These are phyloP conservation scores for Prototheca wickerhamii DNA, from an alignment of 163 green algal genomes.

Conservation along the genomic window DNA sequence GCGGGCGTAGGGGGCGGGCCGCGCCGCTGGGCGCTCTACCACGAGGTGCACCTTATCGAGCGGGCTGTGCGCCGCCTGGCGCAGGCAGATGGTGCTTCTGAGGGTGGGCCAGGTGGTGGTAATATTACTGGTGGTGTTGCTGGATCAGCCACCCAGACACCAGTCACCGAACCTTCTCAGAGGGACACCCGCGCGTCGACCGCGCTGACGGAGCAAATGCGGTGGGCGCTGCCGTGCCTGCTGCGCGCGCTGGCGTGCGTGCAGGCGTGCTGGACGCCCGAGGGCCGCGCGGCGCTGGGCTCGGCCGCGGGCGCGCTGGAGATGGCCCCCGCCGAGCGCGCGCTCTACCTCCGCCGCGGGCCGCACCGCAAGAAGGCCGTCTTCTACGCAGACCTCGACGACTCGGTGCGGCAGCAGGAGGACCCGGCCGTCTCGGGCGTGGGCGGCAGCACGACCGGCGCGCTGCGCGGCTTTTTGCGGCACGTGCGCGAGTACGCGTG, in stretches of 20 bases:
- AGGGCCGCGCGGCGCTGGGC: conserved; percentile 11
- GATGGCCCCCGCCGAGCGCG: conserved; percentile 50
- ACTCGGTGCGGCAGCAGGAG: background rate
- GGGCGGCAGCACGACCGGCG: conserved; percentile 14
- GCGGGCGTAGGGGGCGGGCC: conserved; percentile 17
- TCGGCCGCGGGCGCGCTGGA: conserved; percentile 25
- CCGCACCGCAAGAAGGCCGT: conserved; percentile 1
- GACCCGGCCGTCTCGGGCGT: conserved; percentile 18
- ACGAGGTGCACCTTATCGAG: conserved; percentile 53
- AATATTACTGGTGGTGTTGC: background rate
- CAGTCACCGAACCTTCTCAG: background rate
- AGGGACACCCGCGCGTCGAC: background rate
- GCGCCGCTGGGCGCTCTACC: conserved; percentile 51
- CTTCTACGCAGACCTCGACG: background rate
- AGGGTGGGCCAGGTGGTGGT: too few relatives aligned
- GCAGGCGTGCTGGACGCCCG: conserved; percentile 30
- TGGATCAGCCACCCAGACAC: conserved; percentile 4
- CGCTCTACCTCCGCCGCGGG: conserved; percentile 28
- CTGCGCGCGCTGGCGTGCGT: conserved; percentile 36
- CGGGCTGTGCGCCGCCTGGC: conserved; percentile 34
- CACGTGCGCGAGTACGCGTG: conserved; percentile 33
- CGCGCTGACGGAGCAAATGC: conserved; percentile 21
- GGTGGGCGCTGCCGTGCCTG: conserved; percentile 39
- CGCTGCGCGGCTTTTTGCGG: conserved; percentile 26
- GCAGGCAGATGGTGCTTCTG: background rate